A percentile compares a stretch with the other conserved stretches of the same genome.
Evolutionary conservation across 192 early-diverging fungal genomes (phyloP).

Genomic region (Coemansia sp.): DNA sequence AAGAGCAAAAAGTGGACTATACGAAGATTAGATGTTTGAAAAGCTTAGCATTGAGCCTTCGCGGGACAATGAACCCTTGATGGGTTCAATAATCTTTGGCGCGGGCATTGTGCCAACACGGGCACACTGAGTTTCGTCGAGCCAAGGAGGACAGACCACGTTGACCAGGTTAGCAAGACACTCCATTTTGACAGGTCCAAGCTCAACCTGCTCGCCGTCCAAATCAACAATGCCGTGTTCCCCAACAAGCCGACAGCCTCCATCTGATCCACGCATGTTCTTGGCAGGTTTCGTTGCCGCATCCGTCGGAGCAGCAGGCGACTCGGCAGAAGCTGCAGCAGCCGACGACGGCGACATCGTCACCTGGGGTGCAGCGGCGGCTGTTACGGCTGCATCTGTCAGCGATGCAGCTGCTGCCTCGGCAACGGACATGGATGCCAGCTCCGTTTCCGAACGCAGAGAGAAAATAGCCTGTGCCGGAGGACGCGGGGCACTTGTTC

Average conservation of each 20-base stretch:
- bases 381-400: neutral
- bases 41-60: constrained; percentile 48
- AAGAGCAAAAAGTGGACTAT: neutral
- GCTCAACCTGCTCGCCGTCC: constrained; percentile 53
- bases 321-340: constrained; percentile 1
- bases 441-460: constrained; percentile 39
- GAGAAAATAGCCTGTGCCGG: constrained; percentile 41
- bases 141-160: constrained; percentile 49
- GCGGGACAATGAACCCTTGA: constrained; percentile 39
- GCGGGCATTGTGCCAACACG: constrained; percentile 27
- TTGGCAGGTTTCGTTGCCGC: neutral
- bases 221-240: constrained; percentile 52
- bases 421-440: constrained; percentile 17
- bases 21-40: constrained; percentile 16
- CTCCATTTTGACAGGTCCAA: constrained; percentile 55
- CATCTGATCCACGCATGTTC: neutral
- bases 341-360: neutral
- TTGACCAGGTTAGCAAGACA: constrained; percentile 39
- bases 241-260: constrained; percentile 38
- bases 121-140: constrained; percentile 30
- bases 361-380: neutral
- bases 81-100: constrained; percentile 27
- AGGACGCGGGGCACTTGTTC: constrained; percentile 5
- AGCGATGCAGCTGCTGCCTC: neutral
- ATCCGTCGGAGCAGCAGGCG: neutral